Evolutionary conservation across 2,329 filamentous ascomycete genomes (phyloP).

Genomic region (Waltergamsia citrina): DNA sequence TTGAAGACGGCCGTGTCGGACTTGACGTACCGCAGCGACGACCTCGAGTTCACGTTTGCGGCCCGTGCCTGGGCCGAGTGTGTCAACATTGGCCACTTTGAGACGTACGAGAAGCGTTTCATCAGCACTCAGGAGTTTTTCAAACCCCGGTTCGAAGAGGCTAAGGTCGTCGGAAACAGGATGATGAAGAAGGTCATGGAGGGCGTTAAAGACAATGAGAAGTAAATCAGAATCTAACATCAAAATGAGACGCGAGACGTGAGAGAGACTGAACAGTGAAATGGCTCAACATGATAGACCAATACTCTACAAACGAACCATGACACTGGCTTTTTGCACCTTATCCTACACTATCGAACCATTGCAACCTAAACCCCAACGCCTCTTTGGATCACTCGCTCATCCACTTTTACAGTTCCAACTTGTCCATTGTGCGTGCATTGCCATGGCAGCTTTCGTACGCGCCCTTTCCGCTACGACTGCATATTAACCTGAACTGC

Average conservation of each 20-base stretch:
- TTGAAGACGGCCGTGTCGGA: constrained; percentile 82
- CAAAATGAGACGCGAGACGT: not conserved
- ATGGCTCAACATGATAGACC: too few species aligned
- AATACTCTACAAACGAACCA: too few species aligned
- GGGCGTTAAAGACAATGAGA: constrained; percentile 45
- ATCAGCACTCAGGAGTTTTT: constrained; percentile 87
- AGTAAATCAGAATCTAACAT: not conserved
- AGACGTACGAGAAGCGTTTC: constrained; percentile 87
- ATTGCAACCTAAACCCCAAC: too few species aligned
- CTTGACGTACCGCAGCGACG: constrained; percentile 86
- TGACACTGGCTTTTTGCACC: too few species aligned
- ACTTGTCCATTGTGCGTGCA: too few species aligned
- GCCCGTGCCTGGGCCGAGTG: constrained; percentile 94
- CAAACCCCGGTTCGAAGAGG: constrained; percentile 78
- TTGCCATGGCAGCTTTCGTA: too few species aligned
- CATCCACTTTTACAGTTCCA: too few species aligned
- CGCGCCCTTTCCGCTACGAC: too few species aligned
- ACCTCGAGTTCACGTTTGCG: constrained; percentile 95
- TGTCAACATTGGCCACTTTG: constrained; percentile 83
- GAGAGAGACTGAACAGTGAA: too few species aligned
- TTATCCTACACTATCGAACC: too few species aligned
- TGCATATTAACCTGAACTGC: too few species aligned
- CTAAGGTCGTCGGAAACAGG: constrained; percentile 79
- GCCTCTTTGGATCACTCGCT: too few species aligned
- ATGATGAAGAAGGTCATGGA: constrained; percentile 96